Base-by-base conservation (phyloP, 1,139 yeast species). In the Saccharomyces uvarum region DNA sequence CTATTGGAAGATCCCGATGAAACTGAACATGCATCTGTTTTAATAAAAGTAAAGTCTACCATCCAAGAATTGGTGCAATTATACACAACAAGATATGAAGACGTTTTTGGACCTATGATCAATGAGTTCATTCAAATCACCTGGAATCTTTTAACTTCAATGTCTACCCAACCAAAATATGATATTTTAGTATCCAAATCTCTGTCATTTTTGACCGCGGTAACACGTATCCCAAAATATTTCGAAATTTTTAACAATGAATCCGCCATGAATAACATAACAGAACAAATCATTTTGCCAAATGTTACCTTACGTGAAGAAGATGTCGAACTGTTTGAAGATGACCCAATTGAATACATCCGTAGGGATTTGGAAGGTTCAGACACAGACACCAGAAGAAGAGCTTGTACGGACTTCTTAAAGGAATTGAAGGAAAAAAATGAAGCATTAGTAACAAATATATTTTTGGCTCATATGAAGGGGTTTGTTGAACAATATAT, bases 331-430 rank as follows among this genome's bases (percentile, higher is more conserved):
- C 71, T 84, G 60, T 93, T 95, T 71, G 99, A 93, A 72, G 99
- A 95, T 71, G 99, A 95, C 67, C 99, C 99, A 46, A 86, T 93
- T 53, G 95, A 88, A 64, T 95, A 78, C 67, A 93, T 90, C 19
- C 80, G 98, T 65, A 80, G 96, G 57, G 99, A 95, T 70, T 75
- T 95, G 54, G 99, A 93, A 73, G 99, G 98, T 2, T 85, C 96
- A 0, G 98, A 93, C 67, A 82, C 86, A 41, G 98, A 91, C 65
- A 86, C 97, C 1, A 81, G 99, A 71, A 80, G 98, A 71, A 82
- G 95, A 63, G 83, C 97, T 0, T 86, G 97, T 14, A 88, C 96
- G 0, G 97, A 90, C 65, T 90, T 95, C 65, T 75, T 95, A 61
- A 81, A 95, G 60, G 96, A 90, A 65, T 78, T 95, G 62, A 88